These are phyloP conservation scores for Myxozyma neglecta DNA, from an alignment of 805 yeast species.

Conservation along the genomic window DNA sequence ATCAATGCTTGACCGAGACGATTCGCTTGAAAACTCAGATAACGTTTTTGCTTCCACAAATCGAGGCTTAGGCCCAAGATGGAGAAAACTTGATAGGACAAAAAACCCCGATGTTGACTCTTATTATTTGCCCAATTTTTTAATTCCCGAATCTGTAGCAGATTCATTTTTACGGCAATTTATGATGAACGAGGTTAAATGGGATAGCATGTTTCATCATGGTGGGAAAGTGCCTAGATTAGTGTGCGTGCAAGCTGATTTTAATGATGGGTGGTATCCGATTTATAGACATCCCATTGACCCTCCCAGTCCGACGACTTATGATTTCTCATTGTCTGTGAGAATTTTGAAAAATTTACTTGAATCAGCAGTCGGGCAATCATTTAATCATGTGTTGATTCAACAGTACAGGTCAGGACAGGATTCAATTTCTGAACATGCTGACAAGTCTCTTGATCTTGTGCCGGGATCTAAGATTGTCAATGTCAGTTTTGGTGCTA, in stretches of 20 bases:
- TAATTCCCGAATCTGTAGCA: slow-evolving; percentile 11
- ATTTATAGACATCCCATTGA: slow-evolving; percentile 31
- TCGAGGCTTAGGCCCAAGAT: not conserved
- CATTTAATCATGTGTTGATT: slow-evolving; percentile 29
- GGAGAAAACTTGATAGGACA: not conserved
- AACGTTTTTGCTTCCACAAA: no score
- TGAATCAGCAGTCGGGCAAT: slow-evolving; percentile 8
- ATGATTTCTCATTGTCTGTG: not conserved
- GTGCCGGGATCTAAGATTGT: slow-evolving; percentile 30
- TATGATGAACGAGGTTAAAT: slow-evolving; percentile 12
- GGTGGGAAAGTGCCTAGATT: slow-evolving; percentile 33
- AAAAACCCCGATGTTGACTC: slow-evolving; percentile 11
- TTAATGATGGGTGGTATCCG: slow-evolving; percentile 26
- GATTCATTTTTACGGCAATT: slow-evolving; percentile 10
- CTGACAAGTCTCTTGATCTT: slow-evolving; percentile 32
- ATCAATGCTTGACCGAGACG: no score
- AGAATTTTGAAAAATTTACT: not conserved
- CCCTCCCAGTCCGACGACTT: slow-evolving; percentile 15
- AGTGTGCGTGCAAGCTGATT: slow-evolving; percentile 26
- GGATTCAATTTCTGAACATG: slow-evolving; percentile 31
- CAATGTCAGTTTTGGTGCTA: slow-evolving; percentile 29
- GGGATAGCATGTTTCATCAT: slow-evolving; percentile 22
- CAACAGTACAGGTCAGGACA: slow-evolving; percentile 28
- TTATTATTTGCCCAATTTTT: slow-evolving; percentile 7
- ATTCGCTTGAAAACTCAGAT: no score